Evolutionary conservation across 257 asterid species (phyloP).

Genomic region (Scutellaria baicalensis): DNA sequence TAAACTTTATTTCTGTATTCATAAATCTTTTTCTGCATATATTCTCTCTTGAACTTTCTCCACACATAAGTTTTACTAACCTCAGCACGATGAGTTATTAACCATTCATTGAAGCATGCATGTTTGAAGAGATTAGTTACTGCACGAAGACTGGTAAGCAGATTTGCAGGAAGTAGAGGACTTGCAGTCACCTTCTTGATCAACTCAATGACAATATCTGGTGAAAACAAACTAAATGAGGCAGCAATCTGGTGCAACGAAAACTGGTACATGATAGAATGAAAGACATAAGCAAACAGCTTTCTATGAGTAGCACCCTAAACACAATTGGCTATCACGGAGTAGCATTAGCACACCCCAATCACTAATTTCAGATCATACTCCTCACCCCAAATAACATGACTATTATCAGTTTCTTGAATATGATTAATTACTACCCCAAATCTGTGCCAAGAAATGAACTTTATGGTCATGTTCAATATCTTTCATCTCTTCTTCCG

Average conservation of each 20-base stretch:
- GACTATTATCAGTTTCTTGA: no score
- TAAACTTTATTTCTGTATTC: not conserved
- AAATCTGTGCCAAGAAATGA: no score
- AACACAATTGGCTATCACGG: no score
- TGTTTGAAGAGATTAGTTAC: conserved; percentile 77
- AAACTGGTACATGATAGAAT: not conserved
- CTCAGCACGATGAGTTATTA: conserved; percentile 68
- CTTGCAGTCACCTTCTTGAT: conserved; percentile 70
- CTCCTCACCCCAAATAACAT: no score
- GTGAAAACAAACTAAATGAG: conserved; percentile 16
- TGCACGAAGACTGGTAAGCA: conserved; percentile 83
- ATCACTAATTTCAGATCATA: no score
- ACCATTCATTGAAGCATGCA: conserved; percentile 52
- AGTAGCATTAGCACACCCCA: no score
- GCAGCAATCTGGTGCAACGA: not conserved
- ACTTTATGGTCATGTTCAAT: no score
- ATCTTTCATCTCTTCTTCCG: no score
- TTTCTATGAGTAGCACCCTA: no score
- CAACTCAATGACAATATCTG: conserved; percentile 67
- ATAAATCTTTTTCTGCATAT: not conserved
- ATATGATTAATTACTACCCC: no score
- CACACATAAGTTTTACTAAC: conserved; percentile 32
- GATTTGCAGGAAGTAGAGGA: conserved; percentile 78
- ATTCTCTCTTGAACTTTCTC: not conserved
- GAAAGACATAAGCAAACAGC: not conserved